Base-by-base conservation (phyloP, 1,284 basidiomycete species). In the Mycosarcoma mackinlayi region DNA sequence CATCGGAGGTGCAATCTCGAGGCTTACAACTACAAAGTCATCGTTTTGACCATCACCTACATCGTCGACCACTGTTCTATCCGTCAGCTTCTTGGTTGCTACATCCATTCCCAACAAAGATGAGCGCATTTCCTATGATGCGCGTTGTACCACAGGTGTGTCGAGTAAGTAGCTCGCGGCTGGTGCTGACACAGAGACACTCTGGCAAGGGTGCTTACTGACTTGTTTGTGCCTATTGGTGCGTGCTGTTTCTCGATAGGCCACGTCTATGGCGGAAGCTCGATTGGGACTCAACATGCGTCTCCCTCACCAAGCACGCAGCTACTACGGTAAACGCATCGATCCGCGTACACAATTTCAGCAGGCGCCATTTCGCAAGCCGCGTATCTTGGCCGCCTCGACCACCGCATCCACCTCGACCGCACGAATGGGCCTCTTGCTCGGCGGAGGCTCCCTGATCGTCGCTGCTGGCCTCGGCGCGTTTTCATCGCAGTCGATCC, bases 311-410 rank as follows among this genome's bases (percentile, higher is more conserved):
- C 64, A 67, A 31, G 16, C 51, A 23, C 64, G 64, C 40, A 67
- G 45, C 5, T 67, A 58, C 50, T 58, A 67, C 25, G 54, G 58
- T 49, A 67, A 67, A 28, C 64, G 58, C 10, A 58, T 61, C 34
- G 53, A 61, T 25, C 58, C 64, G 16, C 53, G 53, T 27, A 50
- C 46, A 2, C 64, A 54, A 9, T 52, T 57, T 18, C 42, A 52
- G 2, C n/a, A n/a, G n/a, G n/a, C n/a, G 23, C 52, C 4, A 34
- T 52, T 0, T 16, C 18, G 14, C 56, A 34, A 45, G 7, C 57
- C 57, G 24, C 52, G 63, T 25, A 35, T 48, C 9, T 16, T 56
- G 1, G 34, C 52, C 11, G 63, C 63, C 4, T 66, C 63, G 18
- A 34, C 63, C 13, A 30, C 52, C 24, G 19, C 28, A 18, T 48